phyloP scores from a whole-genome alignment of 495 filamentous ascomycete species.

The Acidomyces sp. region DNA sequence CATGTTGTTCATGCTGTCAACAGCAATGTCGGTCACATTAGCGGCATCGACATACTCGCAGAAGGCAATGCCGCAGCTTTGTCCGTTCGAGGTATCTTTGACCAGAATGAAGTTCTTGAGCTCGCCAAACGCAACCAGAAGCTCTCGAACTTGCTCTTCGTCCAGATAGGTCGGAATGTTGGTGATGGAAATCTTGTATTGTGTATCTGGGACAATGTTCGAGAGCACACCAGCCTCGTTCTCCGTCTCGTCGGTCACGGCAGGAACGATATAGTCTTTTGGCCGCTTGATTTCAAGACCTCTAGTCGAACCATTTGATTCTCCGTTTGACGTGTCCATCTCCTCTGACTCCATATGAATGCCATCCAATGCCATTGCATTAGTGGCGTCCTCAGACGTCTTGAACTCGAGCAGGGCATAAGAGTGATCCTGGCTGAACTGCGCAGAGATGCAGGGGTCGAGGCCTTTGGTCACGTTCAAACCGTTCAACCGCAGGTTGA shows the following conservation, averaged over 20 bases:
- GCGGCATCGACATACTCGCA: conserved; percentile 78
- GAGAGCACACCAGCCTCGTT: conserved; percentile 68
- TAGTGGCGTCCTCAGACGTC: conserved; percentile 70
- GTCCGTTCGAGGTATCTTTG: conserved; percentile 73
- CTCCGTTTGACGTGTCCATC: conserved; percentile 38
- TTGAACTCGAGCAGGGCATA: conserved; percentile 92
- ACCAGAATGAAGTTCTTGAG: conserved; percentile 86
- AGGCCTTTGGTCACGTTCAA: conserved; percentile 73
- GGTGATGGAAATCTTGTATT: conserved; percentile 86
- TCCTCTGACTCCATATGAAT: conserved; percentile 65
- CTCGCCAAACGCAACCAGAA: conserved; percentile 79
- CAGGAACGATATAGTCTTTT: conserved; percentile 95
- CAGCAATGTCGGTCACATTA: conserved; percentile 61
- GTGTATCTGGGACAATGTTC: conserved; percentile 73
- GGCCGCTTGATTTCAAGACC: conserved; percentile 78
- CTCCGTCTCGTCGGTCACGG: conserved; percentile 58
- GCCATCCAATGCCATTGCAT: conserved; percentile 81
- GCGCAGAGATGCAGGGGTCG: conserved; percentile 77
- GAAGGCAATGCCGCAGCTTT: conserved; percentile 93
- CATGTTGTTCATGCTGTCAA: conserved; percentile 87
- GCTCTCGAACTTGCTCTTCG: conserved; percentile 82
- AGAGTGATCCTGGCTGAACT: conserved; percentile 59
- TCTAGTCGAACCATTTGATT: conserved; percentile 37
- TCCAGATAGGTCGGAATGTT: conserved; percentile 77
- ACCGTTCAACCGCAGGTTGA: conserved; percentile 91